Evolutionary conservation across 192 early-diverging fungal species (phyloP).

Genomic region (Neocallimastix lanati): DNA sequence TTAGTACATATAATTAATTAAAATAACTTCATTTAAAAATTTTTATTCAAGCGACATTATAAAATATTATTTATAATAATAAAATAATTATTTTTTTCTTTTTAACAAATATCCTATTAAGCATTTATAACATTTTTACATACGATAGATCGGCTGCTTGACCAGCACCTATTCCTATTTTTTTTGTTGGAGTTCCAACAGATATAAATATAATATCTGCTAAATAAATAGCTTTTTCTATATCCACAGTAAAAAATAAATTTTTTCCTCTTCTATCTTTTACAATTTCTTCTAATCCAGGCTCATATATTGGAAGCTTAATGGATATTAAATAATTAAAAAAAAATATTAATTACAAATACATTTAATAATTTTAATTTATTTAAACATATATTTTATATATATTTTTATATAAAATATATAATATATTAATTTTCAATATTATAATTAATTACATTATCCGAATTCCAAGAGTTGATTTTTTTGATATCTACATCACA

Average conservation of each 20-base stretch:
- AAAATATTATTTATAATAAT: no score
- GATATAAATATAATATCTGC: slow-evolving; percentile 82
- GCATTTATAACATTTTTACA: no score
- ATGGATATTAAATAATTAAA: neutral
- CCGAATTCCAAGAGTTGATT: slow-evolving; percentile 82
- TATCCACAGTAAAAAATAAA: slow-evolving; percentile 71
- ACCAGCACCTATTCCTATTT: slow-evolving; percentile 56
- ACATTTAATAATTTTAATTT: no score
- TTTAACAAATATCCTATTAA: no score
- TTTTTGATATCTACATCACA: slow-evolving; percentile 62
- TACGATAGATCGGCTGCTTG: slow-evolving; percentile 63
- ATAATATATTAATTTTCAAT: no score
- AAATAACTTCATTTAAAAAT: no score
- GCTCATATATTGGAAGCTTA: slow-evolving; percentile 79
- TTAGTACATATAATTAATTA: no score
- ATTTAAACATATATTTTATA: no score
- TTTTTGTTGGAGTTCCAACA: slow-evolving; percentile 82
- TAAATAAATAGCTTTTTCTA: slow-evolving; percentile 53
- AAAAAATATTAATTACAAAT: no score
- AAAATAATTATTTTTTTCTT: no score
- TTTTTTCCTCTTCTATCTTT: slow-evolving; percentile 52
- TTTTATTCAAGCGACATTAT: no score
- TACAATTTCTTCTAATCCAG: slow-evolving; percentile 74
- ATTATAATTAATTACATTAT: slow-evolving; percentile 1
- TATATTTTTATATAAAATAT: no score